These are phyloP conservation scores for Mortierella antarctica DNA, from an alignment of 192 early-diverging fungal species.

Conservation along the genomic window DNA sequence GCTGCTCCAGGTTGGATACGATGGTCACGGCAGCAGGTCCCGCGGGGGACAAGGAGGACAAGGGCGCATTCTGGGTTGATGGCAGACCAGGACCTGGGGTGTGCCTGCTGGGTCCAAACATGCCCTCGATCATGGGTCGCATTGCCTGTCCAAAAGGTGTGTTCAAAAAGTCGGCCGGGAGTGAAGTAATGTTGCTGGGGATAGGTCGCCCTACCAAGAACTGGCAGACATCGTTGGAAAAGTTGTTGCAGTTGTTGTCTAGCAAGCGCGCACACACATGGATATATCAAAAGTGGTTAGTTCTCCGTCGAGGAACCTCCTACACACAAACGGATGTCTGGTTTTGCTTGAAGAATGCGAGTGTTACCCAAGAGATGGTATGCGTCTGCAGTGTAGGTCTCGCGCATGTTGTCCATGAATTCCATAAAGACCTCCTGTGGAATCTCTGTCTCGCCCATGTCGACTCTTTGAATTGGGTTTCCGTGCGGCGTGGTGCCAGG, in stretches of 20 bases:
- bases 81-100: constrained; percentile 13
- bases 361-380: constrained; percentile 79
- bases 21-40: constrained; percentile 39
- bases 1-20: constrained; percentile 48
- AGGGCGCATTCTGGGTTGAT: constrained; percentile 31
- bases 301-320: neutral
- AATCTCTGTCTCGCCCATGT: constrained; percentile 84
- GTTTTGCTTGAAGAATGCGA: neutral
- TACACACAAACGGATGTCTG: neutral
- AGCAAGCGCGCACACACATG: neutral
- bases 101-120: constrained; percentile 68
- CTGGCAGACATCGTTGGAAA: constrained; percentile 80
- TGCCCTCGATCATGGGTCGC: constrained; percentile 73
- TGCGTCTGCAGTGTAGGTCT: constrained; percentile 68
- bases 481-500: constrained; percentile 73
- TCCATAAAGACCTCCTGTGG: constrained; percentile 76
- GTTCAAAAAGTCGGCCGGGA: constrained; percentile 74
- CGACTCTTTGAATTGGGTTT: constrained; percentile 69
- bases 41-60: constrained; percentile 26
- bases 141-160: constrained; percentile 74
- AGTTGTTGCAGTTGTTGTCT: constrained; percentile 90
- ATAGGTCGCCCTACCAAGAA: constrained; percentile 83
- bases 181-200: constrained; percentile 76
- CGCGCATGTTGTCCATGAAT: constrained; percentile 73
- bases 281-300: neutral